Evolutionary conservation across 495 filamentous ascomycete genomes (phyloP), one percentile per base, ranked within the genome.

Genomic region (Podospora pseudoanserina): DNA sequence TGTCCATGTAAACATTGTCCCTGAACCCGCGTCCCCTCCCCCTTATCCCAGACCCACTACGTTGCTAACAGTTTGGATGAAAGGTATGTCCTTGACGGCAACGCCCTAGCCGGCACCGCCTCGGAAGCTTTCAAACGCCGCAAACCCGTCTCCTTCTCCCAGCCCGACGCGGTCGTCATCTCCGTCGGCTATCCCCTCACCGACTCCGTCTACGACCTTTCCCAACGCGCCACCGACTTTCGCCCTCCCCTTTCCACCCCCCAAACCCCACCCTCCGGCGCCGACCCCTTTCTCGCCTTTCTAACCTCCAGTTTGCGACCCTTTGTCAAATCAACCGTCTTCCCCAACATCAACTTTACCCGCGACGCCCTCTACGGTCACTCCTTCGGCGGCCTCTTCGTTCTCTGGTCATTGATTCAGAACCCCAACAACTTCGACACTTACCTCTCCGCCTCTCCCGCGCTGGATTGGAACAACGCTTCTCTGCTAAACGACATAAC

Each of bases 361-460:
- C 39, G 64, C 44, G 64, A 65, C 26, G 64, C 44, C 18, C 64
- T 65, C 9, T 65, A 55, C 30, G 64, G 64, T 1, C 64, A 65
- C 53, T 65, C 64, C n/a, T 65, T 65, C n/a, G 64, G n/a, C 64
- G 64, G 64, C n/a, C 53, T 65, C 16, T 65, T 65, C 55, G 64
- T 65, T n/a, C 19, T 57, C 18, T 65, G 57, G 16, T 34, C 64
- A 4, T 20, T 65, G 3, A 7, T 65, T 16, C 23, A 27, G 2
- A 23, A 55, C 18, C 64, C 64, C 18, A 55, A 57, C 30, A 19
- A 26, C n/a, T 49, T 65, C 6, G 64, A 65, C 26, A 65, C 44
- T 18, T 65, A 55, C 53, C 23, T 65, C 26, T 26, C 53, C 7
- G 39, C 53, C 16, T 54, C 34, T 5, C 64, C 64, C 9, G 64